phyloP scores from a whole-genome alignment of 2,329 filamentous ascomycete species.

The Pseudogymnoascus sp. region DNA sequence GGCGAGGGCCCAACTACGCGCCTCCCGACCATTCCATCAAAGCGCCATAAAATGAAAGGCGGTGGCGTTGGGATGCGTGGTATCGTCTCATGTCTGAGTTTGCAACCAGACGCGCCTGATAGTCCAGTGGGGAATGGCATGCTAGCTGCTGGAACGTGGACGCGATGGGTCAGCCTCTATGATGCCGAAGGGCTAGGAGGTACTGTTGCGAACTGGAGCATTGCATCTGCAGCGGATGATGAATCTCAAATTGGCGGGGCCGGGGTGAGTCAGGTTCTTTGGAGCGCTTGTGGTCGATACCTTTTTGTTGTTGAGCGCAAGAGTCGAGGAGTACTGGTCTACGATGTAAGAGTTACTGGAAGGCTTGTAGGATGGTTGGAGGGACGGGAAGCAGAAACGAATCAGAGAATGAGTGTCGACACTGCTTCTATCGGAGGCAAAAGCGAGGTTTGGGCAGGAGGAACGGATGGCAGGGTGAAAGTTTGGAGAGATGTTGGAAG shows the following conservation, averaged over 20 bases:
- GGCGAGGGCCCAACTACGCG: slow-evolving; percentile 48
- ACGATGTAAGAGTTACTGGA: slow-evolving; percentile 56
- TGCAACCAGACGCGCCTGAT: slow-evolving; percentile 36
- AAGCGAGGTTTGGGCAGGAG: slow-evolving; percentile 57
- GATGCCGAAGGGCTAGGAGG: slow-evolving; percentile 50
- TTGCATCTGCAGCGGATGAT: slow-evolving; percentile 50
- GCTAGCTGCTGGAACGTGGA: slow-evolving; percentile 59
- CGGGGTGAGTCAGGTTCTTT: slow-evolving; percentile 55
- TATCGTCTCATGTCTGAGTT: slow-evolving; percentile 50
- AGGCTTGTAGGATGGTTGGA: slow-evolving; percentile 49
- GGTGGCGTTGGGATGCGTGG: slow-evolving; percentile 60
- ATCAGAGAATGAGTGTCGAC: slow-evolving; percentile 52
- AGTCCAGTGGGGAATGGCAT: slow-evolving; percentile 29
- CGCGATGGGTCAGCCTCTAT: slow-evolving; percentile 56
- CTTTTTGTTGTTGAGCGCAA: slow-evolving; percentile 56
- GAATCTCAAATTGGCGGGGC: slow-evolving; percentile 49
- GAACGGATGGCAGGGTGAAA: slow-evolving; percentile 46
- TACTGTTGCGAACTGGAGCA: slow-evolving; percentile 52
- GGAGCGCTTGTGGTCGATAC: slow-evolving; percentile 60
- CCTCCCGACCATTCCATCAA: slow-evolving; percentile 56
- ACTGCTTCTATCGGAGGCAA: slow-evolving; percentile 41
- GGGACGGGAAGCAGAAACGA: slow-evolving; percentile 45
- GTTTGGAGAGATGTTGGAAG: slow-evolving; percentile 54
- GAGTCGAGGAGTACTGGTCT: slow-evolving; percentile 50
- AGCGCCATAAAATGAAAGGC: slow-evolving; percentile 52